Evolutionary conservation across 2,329 filamentous ascomycete species (phyloP).

Genomic region (Penicillium sp.): DNA sequence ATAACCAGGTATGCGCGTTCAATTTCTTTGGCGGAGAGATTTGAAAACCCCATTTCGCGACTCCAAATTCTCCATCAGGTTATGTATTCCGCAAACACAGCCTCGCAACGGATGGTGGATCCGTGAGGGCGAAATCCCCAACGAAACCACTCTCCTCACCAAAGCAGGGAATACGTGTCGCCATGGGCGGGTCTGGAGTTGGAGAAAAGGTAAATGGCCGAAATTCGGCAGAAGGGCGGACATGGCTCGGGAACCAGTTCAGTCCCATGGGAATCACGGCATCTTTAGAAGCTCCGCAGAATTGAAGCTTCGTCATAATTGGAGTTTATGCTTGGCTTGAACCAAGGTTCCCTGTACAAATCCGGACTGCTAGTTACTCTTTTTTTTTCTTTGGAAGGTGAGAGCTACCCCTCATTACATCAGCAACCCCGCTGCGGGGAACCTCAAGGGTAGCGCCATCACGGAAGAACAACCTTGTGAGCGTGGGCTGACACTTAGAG

Average conservation of each 20-base stretch:
- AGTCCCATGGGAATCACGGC: background rate
- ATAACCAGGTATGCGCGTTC: background rate
- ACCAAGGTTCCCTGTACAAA: background rate
- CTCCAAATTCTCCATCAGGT: conserved; percentile 2
- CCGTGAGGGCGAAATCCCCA: conserved; percentile 17
- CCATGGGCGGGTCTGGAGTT: conserved; percentile 15
- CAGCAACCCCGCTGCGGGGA: conserved; percentile 19
- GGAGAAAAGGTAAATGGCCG: conserved; percentile 18
- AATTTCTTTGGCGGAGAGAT: background rate
- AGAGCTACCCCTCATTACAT: conserved; percentile 28
- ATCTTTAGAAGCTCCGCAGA: background rate
- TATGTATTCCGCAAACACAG: conserved; percentile 1
- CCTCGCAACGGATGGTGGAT: conserved; percentile 8
- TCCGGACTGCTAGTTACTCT: background rate
- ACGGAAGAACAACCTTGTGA: background rate
- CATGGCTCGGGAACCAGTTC: conserved; percentile 2
- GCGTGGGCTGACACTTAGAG: background rate
- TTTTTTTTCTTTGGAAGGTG: background rate
- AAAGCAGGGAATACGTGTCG: conserved; percentile 4
- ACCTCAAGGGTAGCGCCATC: background rate
- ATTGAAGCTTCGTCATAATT: background rate
- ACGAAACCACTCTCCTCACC: conserved; percentile 18
- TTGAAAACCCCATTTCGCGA: background rate
- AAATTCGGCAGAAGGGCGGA: conserved; percentile 18
- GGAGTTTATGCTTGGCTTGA: background rate